Evolutionary conservation across 345 rosid genomes (phyloP), one percentile per base, ranked within the genome.

Genomic region (Linum tenue): DNA sequence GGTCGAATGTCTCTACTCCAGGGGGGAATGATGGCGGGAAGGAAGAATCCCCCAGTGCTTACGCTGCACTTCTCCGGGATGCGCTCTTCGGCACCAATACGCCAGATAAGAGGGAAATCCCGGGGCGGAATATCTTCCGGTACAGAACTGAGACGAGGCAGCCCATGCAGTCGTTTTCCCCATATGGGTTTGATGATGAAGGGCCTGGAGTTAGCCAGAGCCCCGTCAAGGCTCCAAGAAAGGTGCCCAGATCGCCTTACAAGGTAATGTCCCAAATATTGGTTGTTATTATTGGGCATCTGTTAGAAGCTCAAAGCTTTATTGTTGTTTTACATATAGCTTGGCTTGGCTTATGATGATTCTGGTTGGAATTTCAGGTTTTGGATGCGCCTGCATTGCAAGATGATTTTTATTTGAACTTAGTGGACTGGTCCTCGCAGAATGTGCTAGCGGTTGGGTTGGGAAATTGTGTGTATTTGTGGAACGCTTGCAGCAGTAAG

Each of bases 401-500:
- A 79, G 99, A 95, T 83, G 99, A 95, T 82, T 95, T 91, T 76
- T 95, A 95, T 75, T 82, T 91, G 83, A 95, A 95, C 74, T 80
- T 95, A 15, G 96, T 91, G 75, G 97, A 95, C 65, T 95, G 98
- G 99, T 95, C 98, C 14, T 82, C 96, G 3, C 86, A 87, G 65
- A 95, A 95, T 68, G 97, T 95, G 65, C 74, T 91, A 67, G 91
- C 98, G 0, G 99, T 95, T 44, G 99, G 99, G 64, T 73, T 95
- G 71, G 98, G 86, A 44, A 91, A 84, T 72, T 95, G 99, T 64
- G 99, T 95, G 43, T 95, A 95, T 77, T 67, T 95, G 78, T 95
- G 98, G 99, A 95, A 95, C 86, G 99, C 99, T 79, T 86, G 88
- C 72, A 95, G 90, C 73, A 95, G 98, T 75, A 95, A 91, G 92